Evolutionary conservation across 371 early-diverging fungal genomes (phyloP), one percentile per base, ranked within the genome.

Genomic region (Mucor sp.): DNA sequence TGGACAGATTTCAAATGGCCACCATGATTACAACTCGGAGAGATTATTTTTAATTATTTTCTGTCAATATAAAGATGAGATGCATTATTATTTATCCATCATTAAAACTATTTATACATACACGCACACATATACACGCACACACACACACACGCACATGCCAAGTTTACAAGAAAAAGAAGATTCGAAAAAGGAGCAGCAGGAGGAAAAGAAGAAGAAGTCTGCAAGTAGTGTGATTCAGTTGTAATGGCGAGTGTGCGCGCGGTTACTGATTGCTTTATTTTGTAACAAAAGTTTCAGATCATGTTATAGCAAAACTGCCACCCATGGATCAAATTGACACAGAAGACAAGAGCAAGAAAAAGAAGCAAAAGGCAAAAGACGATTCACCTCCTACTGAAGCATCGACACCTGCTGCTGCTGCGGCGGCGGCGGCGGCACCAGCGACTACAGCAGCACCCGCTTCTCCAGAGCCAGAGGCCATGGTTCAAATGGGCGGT

Each of bases 401-500:
- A 3, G 11, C 48, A 48, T 3, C 21, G 21, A 8, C 6, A 48
- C 0, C 23, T 7, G 23, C 19, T 23, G 48, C 48, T n/a, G 43
- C 43, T 4, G 43, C 15, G n/a, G 3, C 33, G 1, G 8, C 33
- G 1, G 8, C 33, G 7, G 8, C 33, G 8, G 7, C 33, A 33
- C 33, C 43, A 12, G 43, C 43, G n/a, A n/a, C 43, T 0, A 4
- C 17, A 43, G 17, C 15, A 48, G 11, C 21, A 50, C 11, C 50
- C 11, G 23, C 25, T 21, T 9, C 48, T 23, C 6, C 21, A 23
- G 2, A n/a, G 15, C n/a, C 19, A 9, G 47, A n/a, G 4, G 44
- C 21, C 14, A 58, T 39, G 58, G 58, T 65, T 1, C 23, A 65
- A 8, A 43, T 68, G 28, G 68, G 68, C 17, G 63, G 48, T 3